Evolutionary conservation across 352 stramenopile genomes (phyloP).

Genomic region (Globisporangium alternatum): DNA sequence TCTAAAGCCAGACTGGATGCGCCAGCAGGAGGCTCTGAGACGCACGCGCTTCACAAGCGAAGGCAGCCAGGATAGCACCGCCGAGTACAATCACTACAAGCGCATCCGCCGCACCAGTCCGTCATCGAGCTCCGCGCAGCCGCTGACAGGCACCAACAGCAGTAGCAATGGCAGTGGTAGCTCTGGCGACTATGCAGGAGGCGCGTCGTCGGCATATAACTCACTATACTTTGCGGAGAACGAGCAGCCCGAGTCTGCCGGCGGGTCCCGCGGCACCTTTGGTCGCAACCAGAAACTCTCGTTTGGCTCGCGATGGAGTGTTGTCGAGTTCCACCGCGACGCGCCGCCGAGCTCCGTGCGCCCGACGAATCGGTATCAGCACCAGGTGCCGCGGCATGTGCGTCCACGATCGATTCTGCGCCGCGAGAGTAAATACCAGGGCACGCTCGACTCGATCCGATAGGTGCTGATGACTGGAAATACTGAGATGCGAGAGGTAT

Average conservation of each 20-base stretch:
- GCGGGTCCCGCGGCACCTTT: slow-evolving; percentile 51
- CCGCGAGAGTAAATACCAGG: slow-evolving; percentile 3
- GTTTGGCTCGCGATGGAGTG: slow-evolving; percentile 59
- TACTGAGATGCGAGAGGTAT: too few species aligned
- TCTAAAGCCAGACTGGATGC: slow-evolving; percentile 75
- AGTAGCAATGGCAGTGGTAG: neutral
- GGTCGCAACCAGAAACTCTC: slow-evolving; percentile 52
- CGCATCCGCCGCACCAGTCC: slow-evolving; percentile 15
- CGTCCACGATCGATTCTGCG: slow-evolving; percentile 16
- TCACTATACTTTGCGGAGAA: slow-evolving; percentile 6
- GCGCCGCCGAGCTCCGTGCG: slow-evolving; percentile 28
- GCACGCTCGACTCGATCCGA: neutral
- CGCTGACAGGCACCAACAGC: neutral
- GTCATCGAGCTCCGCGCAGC: neutral
- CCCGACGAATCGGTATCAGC: slow-evolving; percentile 24
- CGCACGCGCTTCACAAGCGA: slow-evolving; percentile 63
- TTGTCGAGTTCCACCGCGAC: slow-evolving; percentile 49
- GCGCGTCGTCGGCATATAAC: neutral
- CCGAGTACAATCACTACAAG: slow-evolving; percentile 48
- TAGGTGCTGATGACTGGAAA: neutral
- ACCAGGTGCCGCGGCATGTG: slow-evolving; percentile 21
- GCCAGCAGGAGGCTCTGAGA: slow-evolving; percentile 51
- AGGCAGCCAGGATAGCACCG: slow-evolving; percentile 34
- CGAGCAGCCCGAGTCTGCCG: slow-evolving; percentile 38
- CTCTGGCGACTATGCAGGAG: neutral